Evolutionary conservation across 495 filamentous ascomycete genomes (phyloP), one percentile per base, ranked within the genome.

Genomic region (Podospora pseudocomata): DNA sequence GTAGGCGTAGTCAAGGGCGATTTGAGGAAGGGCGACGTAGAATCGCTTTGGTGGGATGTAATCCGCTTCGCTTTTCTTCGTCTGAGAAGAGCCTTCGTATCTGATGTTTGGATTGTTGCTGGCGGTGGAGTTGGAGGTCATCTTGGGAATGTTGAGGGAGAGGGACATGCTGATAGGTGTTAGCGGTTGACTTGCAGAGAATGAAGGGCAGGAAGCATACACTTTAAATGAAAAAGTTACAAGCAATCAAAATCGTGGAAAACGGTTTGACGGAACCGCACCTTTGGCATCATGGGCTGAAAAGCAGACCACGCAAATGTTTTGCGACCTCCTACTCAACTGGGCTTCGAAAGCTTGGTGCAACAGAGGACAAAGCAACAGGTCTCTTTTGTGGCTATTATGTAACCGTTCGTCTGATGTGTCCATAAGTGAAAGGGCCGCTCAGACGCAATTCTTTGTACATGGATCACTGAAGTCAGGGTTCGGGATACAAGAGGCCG

Each of bases 21-120:
- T 19, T 62, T 32, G 60, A 20, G 60, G 60, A 5, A 62, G 60
- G 18, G 60, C 13, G 18, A 62, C 60, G 27, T 62, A 62, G 27
- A 62, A 62, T 32, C 60, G 60, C 4, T 62, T 62, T 6, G 60
- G 60, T n/a, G 60, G 60, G 60, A n/a, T 32, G 30, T 62, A 62
- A 20, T 49, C 39, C 7, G 15, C 39, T 13, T 49, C 39, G 13
- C 6, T 3, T 11, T 2, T 13, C 9, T 49, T 49, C 6, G 9
- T 49, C 13, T 49, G 39, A 49, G 39, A 6, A 49, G 13, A 6
- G 15, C 3, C 7, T 11, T 49, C 2, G 39, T 5, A 16, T 49
- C 15, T 16, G 2, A 11, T 16, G 39, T 49, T 49, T 13, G 2
- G 9, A 49, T 13, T 49, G 15, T 3, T 16, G 39, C 39, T 49